Evolutionary conservation across 805 yeast species (phyloP), one percentile per base, ranked within the genome.

Genomic region (Ogataea henricii): DNA sequence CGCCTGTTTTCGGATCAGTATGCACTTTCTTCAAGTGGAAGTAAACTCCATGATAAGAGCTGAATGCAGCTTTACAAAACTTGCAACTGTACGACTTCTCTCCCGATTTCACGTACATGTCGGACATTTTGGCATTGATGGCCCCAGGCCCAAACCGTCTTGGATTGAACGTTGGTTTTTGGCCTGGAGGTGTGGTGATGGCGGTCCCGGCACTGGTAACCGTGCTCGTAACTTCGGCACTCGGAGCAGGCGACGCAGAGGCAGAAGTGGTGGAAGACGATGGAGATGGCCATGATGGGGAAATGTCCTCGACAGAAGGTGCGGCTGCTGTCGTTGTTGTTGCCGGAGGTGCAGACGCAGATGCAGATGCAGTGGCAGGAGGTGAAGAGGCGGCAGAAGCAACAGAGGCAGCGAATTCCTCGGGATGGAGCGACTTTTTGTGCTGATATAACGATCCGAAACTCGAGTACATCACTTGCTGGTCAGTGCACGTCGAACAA

Each of bases 1-100:
- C 51, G 17, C 55, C 59, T 1, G 55, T 53, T 6, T 34, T 34
- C 3, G 55, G 51, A 49, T 56, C 58, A 14, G 55, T 46, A 45
- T 58, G 62, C 10, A 43, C 48, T 10, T 49, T 45, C 40, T 56
- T 49, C 46, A 58, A 42, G 44, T 58, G 63, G 53, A 58, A 56
- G 22, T 58, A 58, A 29, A 58, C 55, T 10, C 60, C 61, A 40
- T 58, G 63, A 33, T 58, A 58, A 16, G 56, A 49, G 14, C 50
- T 43, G 41, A 56, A 58, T 8, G 48, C 46, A 10, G 54, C 43
- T 14, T 49, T 32, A 40, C 60, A 56, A 26, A 55, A 50, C 23
- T 47, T 49, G 43, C 60, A 56, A 17, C 51, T 45, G 38, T 45
- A 56, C 7, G 52, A 43, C 21, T 46, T 51, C 13, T 48, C 53